phyloP scores from a whole-genome alignment of 148 eudicot genomes.

The Gaultheria prostrata region DNA sequence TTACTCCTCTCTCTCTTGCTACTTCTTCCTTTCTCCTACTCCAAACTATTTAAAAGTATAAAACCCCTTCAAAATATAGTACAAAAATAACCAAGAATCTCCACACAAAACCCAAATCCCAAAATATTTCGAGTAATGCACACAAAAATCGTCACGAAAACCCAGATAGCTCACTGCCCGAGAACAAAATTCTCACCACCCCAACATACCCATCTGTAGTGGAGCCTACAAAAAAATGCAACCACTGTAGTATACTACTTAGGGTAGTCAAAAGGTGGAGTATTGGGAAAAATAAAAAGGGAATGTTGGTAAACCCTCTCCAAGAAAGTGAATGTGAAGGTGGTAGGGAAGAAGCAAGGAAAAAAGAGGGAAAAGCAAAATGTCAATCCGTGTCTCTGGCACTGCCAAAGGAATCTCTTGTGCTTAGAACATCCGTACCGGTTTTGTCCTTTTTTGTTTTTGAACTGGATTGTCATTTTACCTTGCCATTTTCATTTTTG shows the following conservation, averaged over 20 bases:
- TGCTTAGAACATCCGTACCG: too few species aligned
- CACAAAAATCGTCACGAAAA: not conserved
- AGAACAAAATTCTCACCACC: constrained; percentile 9
- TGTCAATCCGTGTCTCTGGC: not conserved
- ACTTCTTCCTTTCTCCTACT: constrained; percentile 8
- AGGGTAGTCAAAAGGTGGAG: not conserved
- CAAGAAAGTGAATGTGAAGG: constrained; percentile 14
- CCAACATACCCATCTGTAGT: not conserved
- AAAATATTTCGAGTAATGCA: not conserved
- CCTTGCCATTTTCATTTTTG: too few species aligned
- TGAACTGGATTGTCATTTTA: too few species aligned
- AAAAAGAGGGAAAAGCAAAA: too few species aligned
- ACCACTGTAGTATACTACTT: not conserved
- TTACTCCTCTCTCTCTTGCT: constrained; percentile 21
- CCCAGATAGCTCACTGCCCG: constrained; percentile 15
- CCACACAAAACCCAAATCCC: constrained; percentile 13
- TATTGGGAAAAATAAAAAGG: not conserved
- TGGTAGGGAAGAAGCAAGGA: constrained; percentile 9
- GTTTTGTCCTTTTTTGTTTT: too few species aligned
- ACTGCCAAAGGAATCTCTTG: not conserved
- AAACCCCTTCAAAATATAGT: constrained; percentile 1
- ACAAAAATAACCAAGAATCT: constrained; percentile 16
- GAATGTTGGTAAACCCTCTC: not conserved
- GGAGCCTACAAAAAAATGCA: not conserved
- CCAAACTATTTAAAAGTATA: not conserved